Conservation (phyloP, 2,329 filamentous ascomycete species). For the Colletotrichum truncatum region DNA sequence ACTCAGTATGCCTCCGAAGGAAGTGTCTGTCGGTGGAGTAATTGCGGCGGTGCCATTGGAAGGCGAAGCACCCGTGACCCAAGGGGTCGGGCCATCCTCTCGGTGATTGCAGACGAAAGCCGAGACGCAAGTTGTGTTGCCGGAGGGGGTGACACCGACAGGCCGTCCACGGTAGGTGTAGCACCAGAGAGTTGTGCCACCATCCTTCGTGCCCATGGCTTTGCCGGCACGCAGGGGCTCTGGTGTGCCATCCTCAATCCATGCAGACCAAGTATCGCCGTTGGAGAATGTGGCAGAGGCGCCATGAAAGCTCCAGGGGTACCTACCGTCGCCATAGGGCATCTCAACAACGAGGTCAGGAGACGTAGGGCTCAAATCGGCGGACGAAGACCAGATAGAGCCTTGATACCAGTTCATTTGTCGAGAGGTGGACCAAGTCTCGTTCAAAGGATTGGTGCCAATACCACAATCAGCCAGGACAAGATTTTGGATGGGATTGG, state of each 20-base stretch:
- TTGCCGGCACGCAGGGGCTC: constrained; percentile 50
- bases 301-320: constrained; percentile 49
- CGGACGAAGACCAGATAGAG: constrained; percentile 45
- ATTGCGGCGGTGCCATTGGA: too few relatives aligned
- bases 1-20: not conserved
- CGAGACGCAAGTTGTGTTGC: constrained; percentile 50
- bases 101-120: constrained; percentile 53
- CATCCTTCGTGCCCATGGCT: constrained; percentile 49
- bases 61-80: constrained; percentile 1
- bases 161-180: constrained; percentile 52
- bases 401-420: constrained; percentile 55
- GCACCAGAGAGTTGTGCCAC: constrained; percentile 49
- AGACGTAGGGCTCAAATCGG: constrained; percentile 44
- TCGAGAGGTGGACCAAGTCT: constrained; percentile 52
- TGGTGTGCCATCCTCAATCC: constrained; percentile 50
- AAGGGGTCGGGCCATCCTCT: constrained; percentile 31
- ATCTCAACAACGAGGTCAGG: constrained; percentile 50
- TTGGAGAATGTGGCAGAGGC: constrained; percentile 48
- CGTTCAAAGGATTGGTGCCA: constrained; percentile 49
- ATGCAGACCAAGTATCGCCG: constrained; percentile 50
- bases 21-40: too few relatives aligned
- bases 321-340: constrained; percentile 47
- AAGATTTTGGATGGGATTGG: constrained; percentile 43
- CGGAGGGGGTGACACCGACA: constrained; percentile 45
- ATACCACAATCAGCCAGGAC: constrained; percentile 53